These are phyloP conservation scores for Exophiala sideris DNA, from an alignment of 2,329 filamentous ascomycete genomes.

Conservation along the genomic window DNA sequence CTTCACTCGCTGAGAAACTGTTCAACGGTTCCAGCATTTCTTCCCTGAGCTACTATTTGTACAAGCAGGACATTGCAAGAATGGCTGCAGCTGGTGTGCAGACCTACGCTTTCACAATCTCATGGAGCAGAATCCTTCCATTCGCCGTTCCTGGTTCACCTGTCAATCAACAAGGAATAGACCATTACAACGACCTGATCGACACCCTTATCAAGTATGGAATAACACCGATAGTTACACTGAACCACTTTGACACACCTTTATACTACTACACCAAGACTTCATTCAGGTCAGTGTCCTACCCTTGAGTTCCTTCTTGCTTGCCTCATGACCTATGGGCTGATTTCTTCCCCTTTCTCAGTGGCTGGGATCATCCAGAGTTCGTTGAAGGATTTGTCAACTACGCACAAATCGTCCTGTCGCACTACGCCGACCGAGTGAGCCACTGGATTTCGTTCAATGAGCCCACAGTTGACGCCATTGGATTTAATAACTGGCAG, in stretches of 20 bases:
- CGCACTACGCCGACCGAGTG: background rate
- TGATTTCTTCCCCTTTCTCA: background rate
- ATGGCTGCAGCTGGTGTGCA: constrained; percentile 39
- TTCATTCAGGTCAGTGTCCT: background rate
- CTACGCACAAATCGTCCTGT: background rate
- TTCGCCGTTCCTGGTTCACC: constrained; percentile 44
- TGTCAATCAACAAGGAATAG: constrained; percentile 46
- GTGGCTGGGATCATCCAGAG: background rate
- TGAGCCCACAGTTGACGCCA: background rate
- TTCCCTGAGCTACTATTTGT: constrained; percentile 42
- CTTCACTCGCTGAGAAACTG: background rate
- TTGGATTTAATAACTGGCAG: background rate
- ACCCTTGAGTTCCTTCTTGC: background rate
- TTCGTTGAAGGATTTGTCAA: background rate
- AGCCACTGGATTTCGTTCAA: background rate
- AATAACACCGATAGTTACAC: constrained; percentile 44
- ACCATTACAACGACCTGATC: constrained; percentile 50
- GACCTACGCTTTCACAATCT: constrained; percentile 45
- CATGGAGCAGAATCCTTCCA: constrained; percentile 50
- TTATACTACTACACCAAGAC: constrained; percentile 20
- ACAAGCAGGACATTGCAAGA: constrained; percentile 46
- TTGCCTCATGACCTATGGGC: background rate
- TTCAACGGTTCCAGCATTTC: background rate
- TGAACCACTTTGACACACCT: constrained; percentile 30
- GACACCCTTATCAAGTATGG: constrained; percentile 42